Evolutionary conservation across 2,329 filamentous ascomycete species (phyloP), one percentile per base, ranked within the genome.

Genomic region (Aspergillus pseudoglaucus): DNA sequence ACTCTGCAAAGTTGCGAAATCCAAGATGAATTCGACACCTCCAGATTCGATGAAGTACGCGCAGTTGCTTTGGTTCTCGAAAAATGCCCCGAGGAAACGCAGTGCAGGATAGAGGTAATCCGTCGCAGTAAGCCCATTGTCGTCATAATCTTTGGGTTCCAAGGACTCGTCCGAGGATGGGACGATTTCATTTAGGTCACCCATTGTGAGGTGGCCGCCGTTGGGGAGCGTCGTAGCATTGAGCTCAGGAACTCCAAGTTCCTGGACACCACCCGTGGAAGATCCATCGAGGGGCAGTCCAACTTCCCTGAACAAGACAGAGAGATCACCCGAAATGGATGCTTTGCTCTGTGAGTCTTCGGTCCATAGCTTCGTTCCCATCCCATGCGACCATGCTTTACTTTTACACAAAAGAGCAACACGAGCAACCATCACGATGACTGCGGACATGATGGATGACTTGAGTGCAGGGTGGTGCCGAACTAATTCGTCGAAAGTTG

Each of bases 401-500:
- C 77, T 75, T 44, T 81, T 80, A 54, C 86, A 89, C 20, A 96
- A 73, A 54, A 86, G 78, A 37, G 83, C 81, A 32, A 98, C 85
- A 46, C 89, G 82, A 30, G 84, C 84, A 51, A 95, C 82, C 88
- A 97, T 95, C 53, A 90, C 84, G 50, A 94, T 79, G 14, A 95
- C 83, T n/a, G 88, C 85, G 53, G 87, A 85, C 53, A 91, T 82
- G 50, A 98, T 93, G 3, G 84, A 79, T 8, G 80, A 79, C 56
- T 90, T 88, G 40, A 99, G 73, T 18, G 82, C 78, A 0, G 94
- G 93, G 60, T 99, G 93, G 63, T 99, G 93, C 37, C 93, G 84
- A 45, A 91, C 87, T 50, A 99, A 78, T 68, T 99, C 93, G 65
- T 99, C 93, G 61, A 98, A 96, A 37, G 84, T 87, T 22, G 80